phyloP scores from a whole-genome alignment of 2,329 filamentous ascomycete species.

The Xylaria polymorpha region DNA sequence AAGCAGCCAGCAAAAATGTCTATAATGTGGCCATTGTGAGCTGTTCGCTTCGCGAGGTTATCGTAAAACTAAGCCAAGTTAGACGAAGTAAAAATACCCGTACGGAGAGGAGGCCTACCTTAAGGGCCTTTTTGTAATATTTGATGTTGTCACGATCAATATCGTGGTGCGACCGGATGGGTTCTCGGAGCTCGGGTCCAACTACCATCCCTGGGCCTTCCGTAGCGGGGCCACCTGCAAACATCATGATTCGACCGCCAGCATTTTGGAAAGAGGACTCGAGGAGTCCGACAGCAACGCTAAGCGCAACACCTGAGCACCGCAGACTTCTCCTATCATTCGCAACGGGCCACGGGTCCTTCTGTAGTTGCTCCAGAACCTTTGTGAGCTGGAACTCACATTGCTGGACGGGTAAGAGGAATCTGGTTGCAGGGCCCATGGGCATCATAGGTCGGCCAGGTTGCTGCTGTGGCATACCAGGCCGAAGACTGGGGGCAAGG shows the following conservation, averaged over 20 bases:
- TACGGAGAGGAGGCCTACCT: slow-evolving; percentile 64
- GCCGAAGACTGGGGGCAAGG: slow-evolving; percentile 76
- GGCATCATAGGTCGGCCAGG: slow-evolving; percentile 79
- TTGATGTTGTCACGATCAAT: slow-evolving; percentile 99
- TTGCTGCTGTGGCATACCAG: slow-evolving; percentile 77
- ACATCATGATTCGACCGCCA: slow-evolving; percentile 95
- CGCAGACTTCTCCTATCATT: slow-evolving; percentile 90
- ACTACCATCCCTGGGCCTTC: slow-evolving; percentile 98
- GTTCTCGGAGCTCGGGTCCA: slow-evolving; percentile 92
- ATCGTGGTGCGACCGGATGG: slow-evolving; percentile 97
- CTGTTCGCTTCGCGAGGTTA: slow-evolving; percentile 88
- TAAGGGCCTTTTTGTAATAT: slow-evolving; percentile 98
- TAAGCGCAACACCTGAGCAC: slow-evolving; percentile 96
- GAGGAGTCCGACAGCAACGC: slow-evolving; percentile 90
- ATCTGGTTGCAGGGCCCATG: slow-evolving; percentile 85
- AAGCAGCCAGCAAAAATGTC: slow-evolving; percentile 98
- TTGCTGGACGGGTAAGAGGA: slow-evolving; percentile 92
- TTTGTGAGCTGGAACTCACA: slow-evolving; percentile 98
- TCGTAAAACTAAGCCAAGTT: slow-evolving; percentile 81
- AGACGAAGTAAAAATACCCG: slow-evolving; percentile 40
- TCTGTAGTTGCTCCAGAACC: slow-evolving; percentile 92
- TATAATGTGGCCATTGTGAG: slow-evolving; percentile 96
- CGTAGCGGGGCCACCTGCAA: slow-evolving; percentile 92
- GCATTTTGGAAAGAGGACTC: slow-evolving; percentile 97
- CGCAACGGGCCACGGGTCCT: slow-evolving; percentile 96